Conservation (phyloP, 2,329 filamentous ascomycete genomes). For the Arthroderma sp. region DNA sequence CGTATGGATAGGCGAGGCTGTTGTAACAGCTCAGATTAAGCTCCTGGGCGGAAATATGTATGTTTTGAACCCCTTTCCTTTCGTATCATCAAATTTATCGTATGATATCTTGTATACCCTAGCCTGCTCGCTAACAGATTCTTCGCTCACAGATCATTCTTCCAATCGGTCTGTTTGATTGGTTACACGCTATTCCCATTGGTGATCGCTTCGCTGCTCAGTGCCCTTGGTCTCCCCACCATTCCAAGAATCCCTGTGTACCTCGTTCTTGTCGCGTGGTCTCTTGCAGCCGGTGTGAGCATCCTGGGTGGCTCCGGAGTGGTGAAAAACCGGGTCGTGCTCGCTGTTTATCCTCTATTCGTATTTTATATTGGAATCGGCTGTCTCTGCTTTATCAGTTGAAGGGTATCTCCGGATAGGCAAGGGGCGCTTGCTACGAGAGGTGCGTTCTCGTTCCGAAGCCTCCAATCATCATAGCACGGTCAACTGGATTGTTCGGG, state of each 20-base stretch:
- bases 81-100: not conserved
- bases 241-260: constrained; percentile 86
- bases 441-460: no score
- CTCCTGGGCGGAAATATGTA: constrained; percentile 93
- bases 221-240: constrained; percentile 63
- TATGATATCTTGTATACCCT: not conserved
- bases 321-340: constrained; percentile 81
- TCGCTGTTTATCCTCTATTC: constrained; percentile 88
- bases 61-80: constrained; percentile 27
- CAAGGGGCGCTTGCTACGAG: no score
- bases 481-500: no score
- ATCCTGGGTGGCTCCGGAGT: constrained; percentile 93
- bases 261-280: constrained; percentile 77
- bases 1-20: constrained; percentile 91
- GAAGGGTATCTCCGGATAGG: constrained; percentile 16
- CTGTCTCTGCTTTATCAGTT: constrained; percentile 95
- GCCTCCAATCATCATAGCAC: no score
- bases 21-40: constrained; percentile 97
- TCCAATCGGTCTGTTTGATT: constrained; percentile 94
- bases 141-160: constrained; percentile 62
- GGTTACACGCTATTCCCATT: constrained; percentile 96
- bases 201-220: constrained; percentile 82
- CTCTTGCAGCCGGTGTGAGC: constrained; percentile 85
- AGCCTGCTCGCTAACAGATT: constrained; percentile 5
- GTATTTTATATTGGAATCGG: constrained; percentile 90